Percentiles rank a stretch among this genome's conserved stretches.
Evolutionary conservation across 768 basidiomycete species (phyloP).

Genomic region (Boletus barrowsii): DNA sequence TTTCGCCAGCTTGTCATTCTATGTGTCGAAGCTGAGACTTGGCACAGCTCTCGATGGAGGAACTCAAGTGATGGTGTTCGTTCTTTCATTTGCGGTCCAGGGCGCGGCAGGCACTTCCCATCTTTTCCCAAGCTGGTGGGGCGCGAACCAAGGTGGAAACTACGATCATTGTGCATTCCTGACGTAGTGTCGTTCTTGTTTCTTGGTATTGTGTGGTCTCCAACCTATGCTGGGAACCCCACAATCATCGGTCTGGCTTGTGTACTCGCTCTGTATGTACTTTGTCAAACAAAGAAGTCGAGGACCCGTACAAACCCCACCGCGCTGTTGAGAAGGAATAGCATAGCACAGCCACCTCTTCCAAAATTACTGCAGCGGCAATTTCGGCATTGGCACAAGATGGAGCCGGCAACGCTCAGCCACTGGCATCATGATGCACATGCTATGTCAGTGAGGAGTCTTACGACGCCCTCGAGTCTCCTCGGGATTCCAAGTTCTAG

Average conservation of each 20-base stretch:
- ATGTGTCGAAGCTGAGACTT: not conserved
- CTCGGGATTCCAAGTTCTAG: too few relatives aligned
- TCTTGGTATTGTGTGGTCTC: not conserved
- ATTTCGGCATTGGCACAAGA: too few relatives aligned
- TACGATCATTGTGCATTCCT: constrained; percentile 28
- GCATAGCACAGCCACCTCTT: too few relatives aligned
- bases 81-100: constrained; percentile 49
- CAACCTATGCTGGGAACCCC: not conserved
- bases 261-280: too few relatives aligned
- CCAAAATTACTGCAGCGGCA: too few relatives aligned
- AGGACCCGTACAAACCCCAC: too few relatives aligned
- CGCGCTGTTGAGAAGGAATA: too few relatives aligned
- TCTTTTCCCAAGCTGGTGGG: constrained; percentile 57
- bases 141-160: constrained; percentile 50
- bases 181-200: constrained; percentile 6
- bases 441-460: too few relatives aligned
- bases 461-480: too few relatives aligned
- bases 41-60: constrained; percentile 36
- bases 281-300: too few relatives aligned
- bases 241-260: not conserved
- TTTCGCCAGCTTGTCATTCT: not conserved
- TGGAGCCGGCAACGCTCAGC: too few relatives aligned
- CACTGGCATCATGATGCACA: too few relatives aligned
- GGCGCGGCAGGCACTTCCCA: constrained; percentile 49
- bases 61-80: constrained; percentile 52